A percentile compares a stretch with the other conserved stretches of the same genome.
Evolutionary conservation across 331 rosid genomes (phyloP).

Genomic region (Telfairia occidentalis): DNA sequence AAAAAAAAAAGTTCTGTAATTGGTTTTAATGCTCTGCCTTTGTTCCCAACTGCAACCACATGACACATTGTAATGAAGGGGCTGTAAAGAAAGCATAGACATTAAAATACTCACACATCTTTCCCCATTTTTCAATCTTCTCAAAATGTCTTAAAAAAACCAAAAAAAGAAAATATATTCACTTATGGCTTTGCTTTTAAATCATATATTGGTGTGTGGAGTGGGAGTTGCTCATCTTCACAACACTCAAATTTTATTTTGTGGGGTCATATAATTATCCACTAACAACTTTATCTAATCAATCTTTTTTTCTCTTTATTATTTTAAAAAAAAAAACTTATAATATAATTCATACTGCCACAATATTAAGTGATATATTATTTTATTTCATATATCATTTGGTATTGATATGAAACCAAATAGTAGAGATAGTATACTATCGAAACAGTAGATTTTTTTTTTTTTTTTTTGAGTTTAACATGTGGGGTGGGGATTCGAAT

Average conservation of each 20-base stretch:
- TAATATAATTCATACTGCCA: too few species aligned
- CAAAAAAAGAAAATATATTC: not conserved
- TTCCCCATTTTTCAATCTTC: not conserved
- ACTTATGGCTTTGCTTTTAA: not conserved
- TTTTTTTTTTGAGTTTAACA: too few species aligned
- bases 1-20: not conserved
- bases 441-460: too few species aligned
- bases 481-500: too few species aligned
- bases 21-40: constrained; percentile 12
- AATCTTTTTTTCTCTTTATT: too few species aligned
- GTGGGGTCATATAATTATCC: not conserved
- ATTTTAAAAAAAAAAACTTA: too few species aligned
- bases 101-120: constrained; percentile 14
- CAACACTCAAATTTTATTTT: not conserved
- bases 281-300: not conserved
- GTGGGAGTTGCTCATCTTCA: constrained; percentile 3
- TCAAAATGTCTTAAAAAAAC: not conserved
- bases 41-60: constrained; percentile 20
- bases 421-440: too few species aligned
- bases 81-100: not conserved
- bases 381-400: too few species aligned
- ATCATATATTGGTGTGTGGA: not conserved
- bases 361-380: too few species aligned
- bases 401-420: too few species aligned
- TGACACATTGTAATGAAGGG: not conserved